Base-by-base conservation (phyloP, 768 basidiomycete species). In the Sutorius australiensis region DNA sequence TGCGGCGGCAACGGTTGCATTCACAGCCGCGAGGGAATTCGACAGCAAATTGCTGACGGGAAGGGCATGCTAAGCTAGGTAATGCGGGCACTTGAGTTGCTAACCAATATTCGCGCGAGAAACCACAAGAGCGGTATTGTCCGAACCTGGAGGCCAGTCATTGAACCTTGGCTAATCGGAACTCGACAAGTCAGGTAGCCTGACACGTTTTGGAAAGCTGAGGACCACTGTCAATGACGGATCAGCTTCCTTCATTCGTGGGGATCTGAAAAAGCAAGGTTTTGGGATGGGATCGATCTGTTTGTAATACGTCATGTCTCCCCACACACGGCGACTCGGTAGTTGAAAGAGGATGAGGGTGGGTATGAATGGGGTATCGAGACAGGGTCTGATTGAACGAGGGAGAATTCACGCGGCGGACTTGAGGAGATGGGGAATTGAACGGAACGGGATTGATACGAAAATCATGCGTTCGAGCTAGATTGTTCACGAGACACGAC, bases 241-340 rank as follows among this genome's bases (percentile, higher is more conserved):
- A 53, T 61, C 51, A 50, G 30, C 50, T 43, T 55, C 40, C 40
- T 32, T 44, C 4, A 42, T 41, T 58, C 27, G 44, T 37, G 37
- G 42, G 42, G 46, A 52, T 46, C 50, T 40, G 42, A 40, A 46
- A 47, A 37, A 31, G 59, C 19, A 52, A 48, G 39, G 42, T 50
- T 62, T 62, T 21, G 39, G 46, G 44, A 46, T 40, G 42, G 46
- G 45, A 49, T 49, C 30, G 54, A 51, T 50, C 28, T 50, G 42
- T 42, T 49, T 31, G 46, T 5, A 48, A 53, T 59, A 63, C 61
- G 61, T 63, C 63, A 65, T 61, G 55, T 45, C 55, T 46, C 59
- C 53, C 61, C 53, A 52, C 62, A 58, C 36, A 61, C 55, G 61
- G 62, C 58, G 51, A 57, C 49, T 57, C 47, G 34, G 44, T 49